A percentile compares a stretch with the other conserved stretches of the same genome.
phyloP scores from a whole-genome alignment of 345 rosid species.

The Heritiera littoralis region DNA sequence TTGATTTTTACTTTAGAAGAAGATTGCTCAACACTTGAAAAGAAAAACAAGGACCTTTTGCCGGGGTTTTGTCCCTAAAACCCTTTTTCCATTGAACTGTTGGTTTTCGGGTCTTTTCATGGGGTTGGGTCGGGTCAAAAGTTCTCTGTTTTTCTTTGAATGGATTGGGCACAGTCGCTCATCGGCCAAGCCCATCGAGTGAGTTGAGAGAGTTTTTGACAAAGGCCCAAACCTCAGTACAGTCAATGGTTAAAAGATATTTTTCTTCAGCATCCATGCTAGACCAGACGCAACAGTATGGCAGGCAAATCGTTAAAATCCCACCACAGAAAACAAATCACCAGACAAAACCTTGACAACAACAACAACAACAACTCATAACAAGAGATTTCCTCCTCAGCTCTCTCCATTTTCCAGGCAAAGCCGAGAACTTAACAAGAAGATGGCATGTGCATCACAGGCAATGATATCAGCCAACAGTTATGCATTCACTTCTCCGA shows the following conservation, averaged over 20 bases:
- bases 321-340: slow-evolving; percentile 12
- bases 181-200: too few species aligned
- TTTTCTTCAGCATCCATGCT: neutral
- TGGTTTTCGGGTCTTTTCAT: too few species aligned
- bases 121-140: too few species aligned
- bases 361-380: neutral
- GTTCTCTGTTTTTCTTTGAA: too few species aligned
- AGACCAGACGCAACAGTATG: slow-evolving; percentile 14
- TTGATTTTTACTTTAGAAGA: neutral
- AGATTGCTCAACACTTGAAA: neutral
- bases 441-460: slow-evolving; percentile 64
- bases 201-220: too few species aligned
- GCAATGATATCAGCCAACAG: slow-evolving; percentile 64
- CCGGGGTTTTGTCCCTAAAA: too few species aligned
- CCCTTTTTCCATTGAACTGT: too few species aligned
- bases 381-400: neutral
- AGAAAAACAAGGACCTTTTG: too few species aligned
- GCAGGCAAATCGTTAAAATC: slow-evolving; percentile 9
- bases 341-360: neutral
- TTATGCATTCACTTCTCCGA: slow-evolving; percentile 53
- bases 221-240: neutral
- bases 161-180: too few species aligned
- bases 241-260: neutral
- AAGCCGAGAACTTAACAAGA: neutral
- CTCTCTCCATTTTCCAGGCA: neutral